These are phyloP conservation scores for Aspergillus pseudoviridinutans DNA, from an alignment of 2,329 filamentous ascomycete species.

Conservation along the genomic window DNA sequence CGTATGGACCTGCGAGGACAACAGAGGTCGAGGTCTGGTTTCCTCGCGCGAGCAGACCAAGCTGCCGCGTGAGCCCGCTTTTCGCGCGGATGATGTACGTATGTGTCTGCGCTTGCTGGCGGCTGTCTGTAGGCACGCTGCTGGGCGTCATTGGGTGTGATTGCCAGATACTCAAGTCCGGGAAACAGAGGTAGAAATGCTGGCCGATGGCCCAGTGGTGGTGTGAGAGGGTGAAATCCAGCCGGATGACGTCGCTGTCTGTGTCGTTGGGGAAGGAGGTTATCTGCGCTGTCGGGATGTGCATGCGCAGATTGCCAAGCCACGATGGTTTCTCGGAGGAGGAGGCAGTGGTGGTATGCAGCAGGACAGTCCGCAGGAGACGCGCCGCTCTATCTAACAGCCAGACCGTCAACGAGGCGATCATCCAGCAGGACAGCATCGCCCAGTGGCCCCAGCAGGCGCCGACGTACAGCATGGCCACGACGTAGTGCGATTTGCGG, in stretches of 20 bases:
- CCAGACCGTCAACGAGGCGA: constrained; percentile 63
- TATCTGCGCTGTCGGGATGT: constrained; percentile 49
- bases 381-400: constrained; percentile 60
- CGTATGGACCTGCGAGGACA: constrained; percentile 62
- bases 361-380: constrained; percentile 53
- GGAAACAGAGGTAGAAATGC: constrained; percentile 69
- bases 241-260: constrained; percentile 59
- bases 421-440: constrained; percentile 63
- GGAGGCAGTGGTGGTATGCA: constrained; percentile 55
- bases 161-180: constrained; percentile 65
- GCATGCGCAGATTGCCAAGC: constrained; percentile 44
- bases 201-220: constrained; percentile 63
- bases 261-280: constrained; percentile 53
- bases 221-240: constrained; percentile 63
- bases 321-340: not conserved
- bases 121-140: constrained; percentile 44
- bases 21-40: constrained; percentile 47
- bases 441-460: constrained; percentile 74
- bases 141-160: constrained; percentile 67
- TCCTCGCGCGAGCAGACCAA: constrained; percentile 20
- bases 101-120: constrained; percentile 22
- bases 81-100: constrained; percentile 50
- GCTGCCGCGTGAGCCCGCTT: constrained; percentile 24
- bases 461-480: constrained; percentile 70
- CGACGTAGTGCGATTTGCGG: constrained; percentile 67